phyloP scores from a whole-genome alignment of 164 flowering plant species.

The Sextonia rubra region DNA sequence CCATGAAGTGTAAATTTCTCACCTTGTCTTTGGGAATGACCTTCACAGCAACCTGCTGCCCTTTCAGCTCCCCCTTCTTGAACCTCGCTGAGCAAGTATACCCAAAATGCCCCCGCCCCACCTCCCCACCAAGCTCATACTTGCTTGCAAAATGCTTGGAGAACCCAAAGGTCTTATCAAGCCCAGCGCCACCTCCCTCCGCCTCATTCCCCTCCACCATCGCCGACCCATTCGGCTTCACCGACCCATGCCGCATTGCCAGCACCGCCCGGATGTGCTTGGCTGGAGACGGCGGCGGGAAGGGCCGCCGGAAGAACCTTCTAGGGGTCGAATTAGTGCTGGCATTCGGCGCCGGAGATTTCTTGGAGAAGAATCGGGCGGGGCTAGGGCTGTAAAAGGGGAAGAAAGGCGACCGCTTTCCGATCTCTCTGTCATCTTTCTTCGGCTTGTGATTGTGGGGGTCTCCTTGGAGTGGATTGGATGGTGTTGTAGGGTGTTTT shows the following conservation, averaged over 20 bases:
- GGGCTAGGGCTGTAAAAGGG: slow-evolving; percentile 79
- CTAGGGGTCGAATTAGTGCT: slow-evolving; percentile 67
- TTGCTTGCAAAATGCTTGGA: slow-evolving; percentile 60
- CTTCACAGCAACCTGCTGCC: slow-evolving; percentile 73
- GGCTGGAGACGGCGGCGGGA: slow-evolving; percentile 94
- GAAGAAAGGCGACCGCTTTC: slow-evolving; percentile 59
- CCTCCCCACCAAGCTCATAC: slow-evolving; percentile 86
- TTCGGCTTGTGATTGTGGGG: slow-evolving; percentile 4
- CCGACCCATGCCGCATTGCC: slow-evolving; percentile 74
- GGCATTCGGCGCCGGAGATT: slow-evolving; percentile 37
- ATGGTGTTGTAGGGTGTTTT: not conserved
- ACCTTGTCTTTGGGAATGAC: slow-evolving; percentile 80
- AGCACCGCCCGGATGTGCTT: slow-evolving; percentile 73
- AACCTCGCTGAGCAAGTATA: slow-evolving; percentile 64
- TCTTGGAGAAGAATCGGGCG: slow-evolving; percentile 60
- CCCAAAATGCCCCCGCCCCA: slow-evolving; percentile 90
- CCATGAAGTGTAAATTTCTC: not conserved
- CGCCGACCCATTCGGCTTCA: slow-evolving; percentile 69
- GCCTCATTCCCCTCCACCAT: slow-evolving; percentile 64
- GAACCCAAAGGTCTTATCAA: slow-evolving; percentile 80
- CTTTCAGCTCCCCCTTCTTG: slow-evolving; percentile 74
- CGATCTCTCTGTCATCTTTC: slow-evolving; percentile 17
- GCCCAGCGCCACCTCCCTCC: slow-evolving; percentile 31
- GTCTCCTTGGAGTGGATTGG: not conserved
- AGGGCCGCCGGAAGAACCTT: slow-evolving; percentile 63